These are phyloP conservation scores for Euptelea pleiosperma DNA, from an alignment of 164 flowering plant species.

Conservation along the genomic window DNA sequence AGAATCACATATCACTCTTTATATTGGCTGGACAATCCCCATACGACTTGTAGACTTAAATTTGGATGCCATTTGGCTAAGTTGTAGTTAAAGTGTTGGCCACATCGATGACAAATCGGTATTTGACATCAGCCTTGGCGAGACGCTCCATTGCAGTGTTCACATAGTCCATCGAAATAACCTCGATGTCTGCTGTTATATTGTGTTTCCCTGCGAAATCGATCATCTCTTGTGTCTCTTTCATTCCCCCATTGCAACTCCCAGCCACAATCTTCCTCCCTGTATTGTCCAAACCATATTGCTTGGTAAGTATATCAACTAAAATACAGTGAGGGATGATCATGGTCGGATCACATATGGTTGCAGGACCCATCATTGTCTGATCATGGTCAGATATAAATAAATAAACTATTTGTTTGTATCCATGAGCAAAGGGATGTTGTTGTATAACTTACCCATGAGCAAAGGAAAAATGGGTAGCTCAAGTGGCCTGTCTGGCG, in stretches of 20 bases:
- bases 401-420: too few species aligned
- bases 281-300: conserved; percentile 8
- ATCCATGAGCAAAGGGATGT: too few species aligned
- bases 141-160: conserved; percentile 49
- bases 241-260: conserved; percentile 35
- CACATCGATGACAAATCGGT: conserved; percentile 42
- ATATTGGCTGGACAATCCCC: too few species aligned
- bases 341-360: too few species aligned
- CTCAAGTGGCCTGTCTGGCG: conserved; percentile 45
- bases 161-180: conserved; percentile 41
- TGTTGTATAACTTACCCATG: conserved; percentile 40
- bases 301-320: not conserved
- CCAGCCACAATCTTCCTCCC: conserved; percentile 39
- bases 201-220: conserved; percentile 38
- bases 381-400: too few species aligned
- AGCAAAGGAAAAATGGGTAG: conserved; percentile 39
- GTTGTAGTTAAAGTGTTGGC: conserved; percentile 30
- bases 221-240: conserved; percentile 44
- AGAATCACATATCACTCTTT: too few species aligned
- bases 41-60: too few species aligned
- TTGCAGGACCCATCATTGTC: too few species aligned
- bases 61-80: too few species aligned
- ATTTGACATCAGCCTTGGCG: conserved; percentile 33
- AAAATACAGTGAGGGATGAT: too few species aligned
- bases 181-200: conserved; percentile 36